phyloP scores from a whole-genome alignment of 176 grass and related monocot species.

The Pontederia paniculata region DNA sequence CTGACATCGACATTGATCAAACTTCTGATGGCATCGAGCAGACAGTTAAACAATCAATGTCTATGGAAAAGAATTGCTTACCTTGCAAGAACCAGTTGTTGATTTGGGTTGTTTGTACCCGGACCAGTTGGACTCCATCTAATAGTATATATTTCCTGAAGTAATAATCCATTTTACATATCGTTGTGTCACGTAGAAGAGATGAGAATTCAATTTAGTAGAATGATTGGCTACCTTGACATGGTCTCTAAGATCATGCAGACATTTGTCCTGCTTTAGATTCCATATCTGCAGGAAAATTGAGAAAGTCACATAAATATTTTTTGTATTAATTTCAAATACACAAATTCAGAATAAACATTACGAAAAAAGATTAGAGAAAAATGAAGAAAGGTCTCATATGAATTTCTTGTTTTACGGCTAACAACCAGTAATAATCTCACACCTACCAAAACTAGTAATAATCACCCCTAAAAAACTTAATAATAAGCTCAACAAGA shows the following conservation, averaged over 20 bases:
- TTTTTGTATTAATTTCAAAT: not conserved
- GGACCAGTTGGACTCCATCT: slow-evolving; percentile 88
- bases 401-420: too few relatives aligned
- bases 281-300: slow-evolving; percentile 84
- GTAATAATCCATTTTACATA: slow-evolving; percentile 12
- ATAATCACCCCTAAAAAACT: too few relatives aligned
- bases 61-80: slow-evolving; percentile 6
- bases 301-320: not conserved
- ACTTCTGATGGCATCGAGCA: too few relatives aligned
- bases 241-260: slow-evolving; percentile 90
- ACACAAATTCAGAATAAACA: too few relatives aligned
- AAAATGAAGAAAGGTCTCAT: too few relatives aligned
- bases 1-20: too few relatives aligned
- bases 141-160: slow-evolving; percentile 97
- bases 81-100: slow-evolving; percentile 91
- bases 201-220: not conserved
- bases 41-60: too few relatives aligned
- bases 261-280: slow-evolving; percentile 86
- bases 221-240: slow-evolving; percentile 44
- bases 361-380: not conserved
- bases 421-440: too few relatives aligned
- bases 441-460: too few relatives aligned
- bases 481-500: too few relatives aligned
- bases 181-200: not conserved
- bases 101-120: slow-evolving; percentile 75